Evolutionary conservation across 1,284 basidiomycete genomes (phyloP), one percentile per base, ranked within the genome.

Genomic region (Leccinum pallidistipes): DNA sequence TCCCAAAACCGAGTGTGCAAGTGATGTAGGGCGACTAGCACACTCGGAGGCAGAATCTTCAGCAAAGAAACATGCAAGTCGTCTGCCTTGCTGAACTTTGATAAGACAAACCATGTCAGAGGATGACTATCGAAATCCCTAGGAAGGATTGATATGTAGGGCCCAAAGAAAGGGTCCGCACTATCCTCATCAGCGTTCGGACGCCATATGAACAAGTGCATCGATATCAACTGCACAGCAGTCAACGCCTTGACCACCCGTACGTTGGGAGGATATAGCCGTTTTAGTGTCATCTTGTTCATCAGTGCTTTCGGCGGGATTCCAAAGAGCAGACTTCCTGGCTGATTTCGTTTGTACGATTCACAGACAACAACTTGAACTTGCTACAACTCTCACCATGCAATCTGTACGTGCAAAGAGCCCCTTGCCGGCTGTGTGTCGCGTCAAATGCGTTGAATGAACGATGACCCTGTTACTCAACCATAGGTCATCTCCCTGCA

Each of bases 121-220:
- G 94, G 94, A 77, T 95, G 94, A 62, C 74, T 80, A 61, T 76
- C 80, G 71, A 95, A 94, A 43, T 85, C 76, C 58, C 72, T 71
- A 3, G 93, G 94, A 16, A 96, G 76, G 0, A 85, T 81, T 1
- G 86, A 86, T 58, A 95, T 86, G 69, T 93, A 95, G 2, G 87
- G 84, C 24, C 86, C 85, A 76, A 91, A 95, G n/a, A 74, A 70
- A 62, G 82, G 79, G 66, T 92, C 86, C 21, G 63, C 60, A 34
- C 84, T 86, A 14, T 77, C 76, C 7, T 69, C 63, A 11, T 73
- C 69, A 45, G 61, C 63, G 68, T 64, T 62, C 55, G 83, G 82
- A 40, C 79, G 81, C 73, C 83, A 77, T 11, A 89, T 75, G 57
- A 81, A 79, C 5, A 91, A 75, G 77, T 91, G 87, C 59, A 91